A percentile compares a stretch with the other conserved stretches of the same genome.
Evolutionary conservation across 2,329 filamentous ascomycete species (phyloP).

Genomic region (Trichoderma atrobrunneum): DNA sequence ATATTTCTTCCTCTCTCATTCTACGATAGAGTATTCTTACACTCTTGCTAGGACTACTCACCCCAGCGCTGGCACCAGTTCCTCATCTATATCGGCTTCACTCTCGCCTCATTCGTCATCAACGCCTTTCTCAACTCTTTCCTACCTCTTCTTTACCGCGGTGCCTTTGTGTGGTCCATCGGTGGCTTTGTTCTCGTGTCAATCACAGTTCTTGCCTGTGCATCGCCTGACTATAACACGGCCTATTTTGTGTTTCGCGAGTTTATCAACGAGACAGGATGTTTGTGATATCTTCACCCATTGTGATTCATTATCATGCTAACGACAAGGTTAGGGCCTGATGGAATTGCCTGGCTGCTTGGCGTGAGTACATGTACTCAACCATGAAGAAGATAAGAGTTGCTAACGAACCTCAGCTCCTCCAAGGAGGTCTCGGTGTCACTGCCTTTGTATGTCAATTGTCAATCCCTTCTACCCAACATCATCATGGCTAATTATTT

Average conservation of each 20-base stretch:
- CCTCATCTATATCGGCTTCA: conserved; percentile 43
- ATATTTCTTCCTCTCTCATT: not conserved
- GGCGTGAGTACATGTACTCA: conserved; percentile 22
- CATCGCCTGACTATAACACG: conserved; percentile 56
- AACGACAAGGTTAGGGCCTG: conserved; percentile 25
- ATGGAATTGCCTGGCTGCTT: conserved; percentile 35
- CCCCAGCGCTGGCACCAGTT: conserved; percentile 67
- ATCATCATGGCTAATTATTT: not conserved
- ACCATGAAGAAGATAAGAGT: not conserved
- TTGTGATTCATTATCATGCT: not conserved
- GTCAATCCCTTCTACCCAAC: too few species aligned
- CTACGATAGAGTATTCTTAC: not conserved
- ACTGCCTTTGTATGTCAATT: conserved; percentile 30
- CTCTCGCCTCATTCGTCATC: conserved; percentile 29
- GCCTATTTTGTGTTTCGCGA: conserved; percentile 32
- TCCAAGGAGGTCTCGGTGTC: conserved; percentile 34
- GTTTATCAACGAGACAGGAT: conserved; percentile 34
- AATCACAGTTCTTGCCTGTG: conserved; percentile 64
- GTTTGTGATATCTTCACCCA: conserved; percentile 11
- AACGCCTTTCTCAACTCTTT: conserved; percentile 34
- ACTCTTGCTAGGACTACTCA: conserved; percentile 41
- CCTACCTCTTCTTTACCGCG: conserved; percentile 52
- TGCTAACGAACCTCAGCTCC: conserved; percentile 22
- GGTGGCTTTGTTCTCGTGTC: conserved; percentile 65
- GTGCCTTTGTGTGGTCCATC: conserved; percentile 68